Evolutionary conservation across 768 basidiomycete genomes (phyloP).

Genomic region (Mycena pura): DNA sequence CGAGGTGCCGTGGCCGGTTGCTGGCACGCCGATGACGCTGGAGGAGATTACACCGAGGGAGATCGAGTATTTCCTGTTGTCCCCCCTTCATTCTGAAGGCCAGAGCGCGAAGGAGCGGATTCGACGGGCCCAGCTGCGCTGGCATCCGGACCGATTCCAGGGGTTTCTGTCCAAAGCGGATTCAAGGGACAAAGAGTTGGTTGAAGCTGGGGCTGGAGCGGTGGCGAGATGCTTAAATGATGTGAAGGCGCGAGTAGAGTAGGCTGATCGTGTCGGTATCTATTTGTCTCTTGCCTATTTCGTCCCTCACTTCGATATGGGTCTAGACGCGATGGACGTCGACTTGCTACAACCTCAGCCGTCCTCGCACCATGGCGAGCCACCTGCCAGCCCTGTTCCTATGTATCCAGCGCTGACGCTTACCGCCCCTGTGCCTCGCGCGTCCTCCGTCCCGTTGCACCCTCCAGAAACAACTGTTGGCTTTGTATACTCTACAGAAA

Average conservation of each 20-base stretch:
- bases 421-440: conserved; percentile 35
- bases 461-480: conserved; percentile 63
- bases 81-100: conserved; percentile 64
- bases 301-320: neutral
- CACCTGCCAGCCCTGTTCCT: neutral
- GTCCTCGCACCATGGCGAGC: too few species aligned
- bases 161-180: conserved; percentile 59
- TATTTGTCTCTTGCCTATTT: neutral
- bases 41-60: conserved; percentile 61
- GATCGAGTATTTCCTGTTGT: conserved; percentile 68
- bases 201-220: conserved; percentile 70
- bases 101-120: conserved; percentile 71
- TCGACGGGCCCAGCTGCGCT: conserved; percentile 69
- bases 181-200: conserved; percentile 55
- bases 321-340: conserved; percentile 10
- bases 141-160: conserved; percentile 84
- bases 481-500: conserved; percentile 85
- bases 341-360: conserved; percentile 1
- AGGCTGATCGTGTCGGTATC: too few species aligned
- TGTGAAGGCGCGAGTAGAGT: conserved; percentile 49
- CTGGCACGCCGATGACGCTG: conserved; percentile 45
- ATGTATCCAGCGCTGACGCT: neutral
- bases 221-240: conserved; percentile 75
- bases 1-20: conserved; percentile 76
- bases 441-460: conserved; percentile 51